Percentiles rank a stretch among this genome's conserved stretches.
Evolutionary conservation across 1,139 yeast species (phyloP).

Genomic region (Scheffersomyces illinoinensis): DNA sequence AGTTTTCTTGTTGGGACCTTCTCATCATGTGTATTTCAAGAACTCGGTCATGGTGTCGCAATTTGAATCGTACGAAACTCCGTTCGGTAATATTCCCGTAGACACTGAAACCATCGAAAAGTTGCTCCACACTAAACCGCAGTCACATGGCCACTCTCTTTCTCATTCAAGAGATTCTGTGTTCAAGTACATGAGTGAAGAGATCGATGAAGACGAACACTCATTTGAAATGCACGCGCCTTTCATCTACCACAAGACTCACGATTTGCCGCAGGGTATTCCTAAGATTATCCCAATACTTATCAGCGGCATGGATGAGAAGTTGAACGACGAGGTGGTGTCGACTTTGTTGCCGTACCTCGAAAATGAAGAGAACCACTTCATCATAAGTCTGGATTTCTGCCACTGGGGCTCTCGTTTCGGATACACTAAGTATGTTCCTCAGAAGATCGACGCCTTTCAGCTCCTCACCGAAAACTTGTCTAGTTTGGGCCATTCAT

Average conservation of each 20-base stretch:
- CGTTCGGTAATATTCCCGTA: conserved; percentile 72
- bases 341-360: conserved; percentile 54
- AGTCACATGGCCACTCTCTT: conserved; percentile 10
- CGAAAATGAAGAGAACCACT: conserved; percentile 58
- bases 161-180: conserved; percentile 11
- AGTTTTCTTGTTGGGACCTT: conserved; percentile 85
- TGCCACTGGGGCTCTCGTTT: conserved; percentile 95
- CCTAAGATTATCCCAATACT: conserved; percentile 76
- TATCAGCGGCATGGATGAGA: conserved; percentile 62
- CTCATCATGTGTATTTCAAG: conserved; percentile 85
- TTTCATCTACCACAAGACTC: conserved; percentile 53
- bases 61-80: conserved; percentile 68
- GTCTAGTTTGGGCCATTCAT: conserved; percentile 12
- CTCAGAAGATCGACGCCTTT: not conserved
- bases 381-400: conserved; percentile 86
- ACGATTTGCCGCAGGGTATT: conserved; percentile 33
- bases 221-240: conserved; percentile 96
- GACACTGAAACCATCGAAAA: conserved; percentile 49
- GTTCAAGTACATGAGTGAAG: conserved; percentile 58
- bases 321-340: conserved; percentile 49
- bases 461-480: conserved; percentile 8
- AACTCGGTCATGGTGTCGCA: conserved; percentile 57
- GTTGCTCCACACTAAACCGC: conserved; percentile 24
- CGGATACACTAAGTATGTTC: conserved; percentile 63
- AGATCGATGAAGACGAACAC: conserved; percentile 83